These are phyloP conservation scores for Macrolepiota dolichaula DNA, from an alignment of 768 basidiomycete genomes.

Conservation along the genomic window DNA sequence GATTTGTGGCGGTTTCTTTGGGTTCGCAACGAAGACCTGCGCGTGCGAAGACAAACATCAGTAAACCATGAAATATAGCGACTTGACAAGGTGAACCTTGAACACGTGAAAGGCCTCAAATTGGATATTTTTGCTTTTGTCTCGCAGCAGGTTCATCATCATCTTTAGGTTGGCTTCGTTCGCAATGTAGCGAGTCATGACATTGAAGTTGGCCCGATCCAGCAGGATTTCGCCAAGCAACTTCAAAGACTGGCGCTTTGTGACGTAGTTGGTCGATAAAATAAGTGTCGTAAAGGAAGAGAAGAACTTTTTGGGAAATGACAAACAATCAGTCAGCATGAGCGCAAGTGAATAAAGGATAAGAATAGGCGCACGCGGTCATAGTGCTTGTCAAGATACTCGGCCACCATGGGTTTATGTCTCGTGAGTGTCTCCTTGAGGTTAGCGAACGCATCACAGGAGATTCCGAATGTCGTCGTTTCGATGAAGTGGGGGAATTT, in stretches of 20 bases:
- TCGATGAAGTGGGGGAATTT: constrained; percentile 96
- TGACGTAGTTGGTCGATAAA: constrained; percentile 94
- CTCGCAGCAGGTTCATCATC: constrained; percentile 99
- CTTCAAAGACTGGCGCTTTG: constrained; percentile 98
- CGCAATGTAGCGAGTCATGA: constrained; percentile 97
- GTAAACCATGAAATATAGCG: neutral
- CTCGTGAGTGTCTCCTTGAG: constrained; percentile 96
- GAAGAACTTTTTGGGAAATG: constrained; percentile 70
- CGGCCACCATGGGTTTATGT: constrained; percentile 97
- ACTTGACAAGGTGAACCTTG: constrained; percentile 61
- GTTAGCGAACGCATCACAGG: constrained; percentile 96
- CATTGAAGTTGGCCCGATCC: constrained; percentile 95
- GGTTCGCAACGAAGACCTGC: constrained; percentile 96
- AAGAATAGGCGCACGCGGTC: constrained; percentile 62
- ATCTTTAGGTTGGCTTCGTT: constrained; percentile 96
- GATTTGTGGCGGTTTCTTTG: constrained; percentile 97
- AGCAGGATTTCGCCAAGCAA: constrained; percentile 96
- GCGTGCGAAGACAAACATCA: neutral
- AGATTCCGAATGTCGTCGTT: constrained; percentile 95
- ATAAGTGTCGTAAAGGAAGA: constrained; percentile 91
- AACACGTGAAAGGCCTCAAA: constrained; percentile 99
- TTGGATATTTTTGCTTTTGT: constrained; percentile 99
- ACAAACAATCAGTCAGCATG: constrained; percentile 11
- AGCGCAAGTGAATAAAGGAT: constrained; percentile 11
- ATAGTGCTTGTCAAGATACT: constrained; percentile 95